Evolutionary conservation across 1,284 basidiomycete species (phyloP), one percentile per base, ranked within the genome.

Genomic region (Cryptococcus neoformans): DNA sequence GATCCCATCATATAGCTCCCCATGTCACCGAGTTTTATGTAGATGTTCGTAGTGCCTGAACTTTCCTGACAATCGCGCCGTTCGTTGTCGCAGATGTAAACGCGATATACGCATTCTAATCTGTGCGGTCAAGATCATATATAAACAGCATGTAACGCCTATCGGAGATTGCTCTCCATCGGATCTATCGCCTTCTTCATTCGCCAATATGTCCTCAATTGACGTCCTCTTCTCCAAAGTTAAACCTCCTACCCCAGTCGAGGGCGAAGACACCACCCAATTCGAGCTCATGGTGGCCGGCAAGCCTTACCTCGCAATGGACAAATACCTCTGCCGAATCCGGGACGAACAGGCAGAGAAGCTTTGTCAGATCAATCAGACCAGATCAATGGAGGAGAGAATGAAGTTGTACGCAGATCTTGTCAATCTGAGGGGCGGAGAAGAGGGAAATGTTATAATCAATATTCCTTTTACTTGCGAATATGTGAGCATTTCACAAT

Each of bases 401-500:
- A 62, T 62, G 56, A 53, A 57, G 17, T 50, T 66, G 39, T 51
- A 64, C n/a, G 54, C 54, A 34, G 53, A 61, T 53, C 64, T 67
- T 38, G 39, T 70, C 16, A 48, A 47, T 17, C 14, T 50, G 34
- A 21, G 21, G 21, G 21, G 21, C 21, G 21, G 39, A 34, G 63
- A 57, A 41, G 46, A 28, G 21, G 45, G 34, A 28, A 28, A 47
- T 35, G 45, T 47, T 12, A 9, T 47, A 12, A 58, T 69, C 35
- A 42, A 47, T n/a, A 34, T 56, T 44, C 65, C 64, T 9, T 68
- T 71, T 40, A 63, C 62, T 42, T 71, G 65, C 45, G 72, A 74
- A 63, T 74, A 74, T 51, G 72, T 70, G 54, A 62, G 68, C 65
- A 21, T 6, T 10, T 28, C 8, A n/a, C 17, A 7, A 41, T 10